Evolutionary conservation across 352 stramenopile species (phyloP).

Genomic region (Pythium scleroteichum): DNA sequence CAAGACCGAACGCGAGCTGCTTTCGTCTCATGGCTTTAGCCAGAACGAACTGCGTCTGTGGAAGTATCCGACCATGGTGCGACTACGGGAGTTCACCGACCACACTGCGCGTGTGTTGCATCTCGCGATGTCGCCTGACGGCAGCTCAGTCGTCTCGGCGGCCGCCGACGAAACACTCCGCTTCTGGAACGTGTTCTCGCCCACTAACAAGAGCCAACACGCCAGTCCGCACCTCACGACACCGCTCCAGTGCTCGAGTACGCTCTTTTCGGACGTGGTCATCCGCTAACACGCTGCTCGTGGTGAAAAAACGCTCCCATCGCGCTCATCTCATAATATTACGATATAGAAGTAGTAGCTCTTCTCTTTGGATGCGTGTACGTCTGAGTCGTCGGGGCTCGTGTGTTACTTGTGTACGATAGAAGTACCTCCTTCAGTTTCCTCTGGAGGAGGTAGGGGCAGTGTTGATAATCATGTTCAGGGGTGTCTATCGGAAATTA

Average conservation of each 20-base stretch:
- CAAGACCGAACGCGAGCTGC: constrained; percentile 84
- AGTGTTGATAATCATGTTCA: not conserved
- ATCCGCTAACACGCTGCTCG: constrained; percentile 14
- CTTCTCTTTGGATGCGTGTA: constrained; percentile 1
- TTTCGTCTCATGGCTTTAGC: constrained; percentile 95
- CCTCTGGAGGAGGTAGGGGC: too few relatives aligned
- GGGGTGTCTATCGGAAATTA: constrained; percentile 19
- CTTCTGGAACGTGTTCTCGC: constrained; percentile 95
- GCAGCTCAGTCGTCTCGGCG: constrained; percentile 90
- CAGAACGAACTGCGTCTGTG: constrained; percentile 95
- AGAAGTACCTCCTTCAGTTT: too few relatives aligned
- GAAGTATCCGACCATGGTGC: constrained; percentile 94
- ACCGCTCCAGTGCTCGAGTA: not conserved
- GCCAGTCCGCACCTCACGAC: constrained; percentile 10
- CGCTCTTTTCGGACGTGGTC: constrained; percentile 19
- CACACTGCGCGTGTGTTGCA: constrained; percentile 94
- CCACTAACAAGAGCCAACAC: constrained; percentile 16
- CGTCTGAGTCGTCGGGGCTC: not conserved
- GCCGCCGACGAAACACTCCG: constrained; percentile 96
- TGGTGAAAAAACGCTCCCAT: not conserved
- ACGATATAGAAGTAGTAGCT: constrained; percentile 15
- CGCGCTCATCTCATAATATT: constrained; percentile 28
- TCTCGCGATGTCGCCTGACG: constrained; percentile 92
- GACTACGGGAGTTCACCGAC: constrained; percentile 92
- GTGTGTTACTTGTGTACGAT: not conserved